Evolutionary conservation across 805 yeast species (phyloP), one percentile per base, ranked within the genome.

Genomic region (Candida chilensis): DNA sequence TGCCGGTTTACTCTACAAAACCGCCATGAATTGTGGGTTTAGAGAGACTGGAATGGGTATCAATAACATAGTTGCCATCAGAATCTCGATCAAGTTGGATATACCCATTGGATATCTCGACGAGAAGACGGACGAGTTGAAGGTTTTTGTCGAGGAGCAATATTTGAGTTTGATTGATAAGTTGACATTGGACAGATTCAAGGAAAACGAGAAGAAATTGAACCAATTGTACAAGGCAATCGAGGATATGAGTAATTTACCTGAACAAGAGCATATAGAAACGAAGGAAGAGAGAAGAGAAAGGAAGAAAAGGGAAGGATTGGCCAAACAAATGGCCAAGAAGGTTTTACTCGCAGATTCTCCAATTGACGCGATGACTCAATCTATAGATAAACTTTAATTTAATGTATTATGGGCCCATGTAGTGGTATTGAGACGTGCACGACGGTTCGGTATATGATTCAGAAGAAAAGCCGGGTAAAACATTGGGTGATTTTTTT

Each of bases 31-130:
- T 2, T 79, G 92, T 54, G 95, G 95, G 3, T 86, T 80, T 45
- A 64, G 95, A 44, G 95, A 86, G 50, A 69, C 84, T 18, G 95
- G 95, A 1, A 83, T 86, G 27, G 94, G 94, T 5, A 64, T 77
- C 18, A 83, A 85, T 42, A 71, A 74, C 40, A 62, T 79, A 9
- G 94, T 86, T 5, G 95, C 87, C 0, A 70, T 86, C 13, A 61
- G 95, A 38, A 80, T 74, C 1, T 75, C 85, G 4, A 75, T 86
- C 34, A 72, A 73, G 37, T 50, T 86, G 16, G 95, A 86, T 47
- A 63, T 78, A 1, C 95, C 95, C 1, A 70, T 85, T 19, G 95
- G 88, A 0, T 71, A 54, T 40, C 49, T 66, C 9, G 46, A 54
- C 14, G 57, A 54, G 4, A 42, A 36, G 1, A 42, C 40, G 1